Percentiles rank a stretch among this genome's conserved stretches.
These are phyloP conservation scores for Betula pendula DNA, from an alignment of 306 rosid species.

Conservation along the genomic window DNA sequence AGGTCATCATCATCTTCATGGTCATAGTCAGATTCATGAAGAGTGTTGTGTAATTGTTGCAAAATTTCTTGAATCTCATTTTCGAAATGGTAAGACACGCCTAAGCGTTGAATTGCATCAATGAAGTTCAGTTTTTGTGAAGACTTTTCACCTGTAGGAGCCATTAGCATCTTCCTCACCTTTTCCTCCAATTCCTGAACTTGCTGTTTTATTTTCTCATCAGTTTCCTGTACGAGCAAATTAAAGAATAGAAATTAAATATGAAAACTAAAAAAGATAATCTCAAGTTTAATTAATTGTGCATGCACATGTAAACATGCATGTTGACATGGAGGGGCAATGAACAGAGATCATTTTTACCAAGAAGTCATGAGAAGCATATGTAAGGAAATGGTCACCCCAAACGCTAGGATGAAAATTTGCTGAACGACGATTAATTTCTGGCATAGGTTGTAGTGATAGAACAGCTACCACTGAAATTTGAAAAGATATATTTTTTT, in stretches of 20 bases:
- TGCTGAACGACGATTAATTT: neutral
- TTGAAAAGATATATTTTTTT: neutral
- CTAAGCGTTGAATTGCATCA: conserved; percentile 41
- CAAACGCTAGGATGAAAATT: conserved; percentile 30
- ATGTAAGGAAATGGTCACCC: conserved; percentile 28
- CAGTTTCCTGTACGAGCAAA: neutral
- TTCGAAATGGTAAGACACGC: conserved; percentile 37
- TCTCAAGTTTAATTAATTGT: too few relatives aligned
- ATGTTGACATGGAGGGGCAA: too few relatives aligned
- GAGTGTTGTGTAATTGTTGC: neutral
- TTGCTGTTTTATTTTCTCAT: neutral
- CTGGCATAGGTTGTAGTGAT: neutral
- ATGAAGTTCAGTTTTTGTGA: conserved; percentile 14
- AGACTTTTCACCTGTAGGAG: neutral
- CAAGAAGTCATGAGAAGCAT: neutral
- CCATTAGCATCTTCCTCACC: conserved; percentile 15
- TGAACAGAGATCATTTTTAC: neutral
- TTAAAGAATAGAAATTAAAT: too few relatives aligned
- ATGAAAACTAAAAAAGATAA: too few relatives aligned
- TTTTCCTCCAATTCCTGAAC: conserved; percentile 20
- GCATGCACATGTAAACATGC: too few relatives aligned
- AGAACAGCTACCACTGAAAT: neutral
- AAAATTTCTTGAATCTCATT: conserved; percentile 26
- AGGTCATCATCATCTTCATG: conserved; percentile 17
- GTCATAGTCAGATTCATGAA: neutral